Base-by-base conservation (phyloP, 805 yeast species). In the Zygosaccharomyces rouxii region DNA sequence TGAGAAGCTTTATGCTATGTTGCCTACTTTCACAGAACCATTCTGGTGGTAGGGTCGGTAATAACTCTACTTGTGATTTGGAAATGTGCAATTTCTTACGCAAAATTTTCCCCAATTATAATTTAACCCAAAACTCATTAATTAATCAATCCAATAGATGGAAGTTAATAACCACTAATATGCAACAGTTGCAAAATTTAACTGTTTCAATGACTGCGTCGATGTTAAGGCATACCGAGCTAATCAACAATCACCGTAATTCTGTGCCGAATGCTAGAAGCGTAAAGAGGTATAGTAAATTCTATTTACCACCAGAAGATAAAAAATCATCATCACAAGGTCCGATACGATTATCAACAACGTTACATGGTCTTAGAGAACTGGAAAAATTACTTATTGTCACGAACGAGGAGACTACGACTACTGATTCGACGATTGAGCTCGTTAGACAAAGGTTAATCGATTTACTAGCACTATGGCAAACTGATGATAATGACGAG, bases 1-100 rank as follows among this genome's bases (percentile, higher is more conserved):
- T 75, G 38, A 64, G 77, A 46, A 67, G 76, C n/a, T 69, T 73
- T 39, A 57, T 71, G 44, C 59, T 77, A 2, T 74, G 79, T 58
- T 63, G 71, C 35, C 50, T 76, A 18, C 50, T 77, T 38, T 70
- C 79, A 0, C 55, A 70, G 14, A 41, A 48, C 54, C 46, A 44
- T 42, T 23, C 11, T 13, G 33, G 33, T n/a, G 5, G 19, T 33
- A 7, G 10, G 3, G 11, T 25, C 10, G 37, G 22, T 33, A 38
- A 59, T 52, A 54, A 53, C 59, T 38, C n/a, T n/a, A n/a, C 44
- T 13, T 37, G 35, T 30, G 47, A 51, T 21, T 35, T 31, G 19
- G 25, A 46, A 5, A 42, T 51, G 42, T 35, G 18, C 23, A 45
- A 29, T 35, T 23, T 43, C 13, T 30, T 51, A 25, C 19, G 26